Evolutionary conservation across 345 rosid genomes (phyloP).

Genomic region (Arabis alpina): DNA sequence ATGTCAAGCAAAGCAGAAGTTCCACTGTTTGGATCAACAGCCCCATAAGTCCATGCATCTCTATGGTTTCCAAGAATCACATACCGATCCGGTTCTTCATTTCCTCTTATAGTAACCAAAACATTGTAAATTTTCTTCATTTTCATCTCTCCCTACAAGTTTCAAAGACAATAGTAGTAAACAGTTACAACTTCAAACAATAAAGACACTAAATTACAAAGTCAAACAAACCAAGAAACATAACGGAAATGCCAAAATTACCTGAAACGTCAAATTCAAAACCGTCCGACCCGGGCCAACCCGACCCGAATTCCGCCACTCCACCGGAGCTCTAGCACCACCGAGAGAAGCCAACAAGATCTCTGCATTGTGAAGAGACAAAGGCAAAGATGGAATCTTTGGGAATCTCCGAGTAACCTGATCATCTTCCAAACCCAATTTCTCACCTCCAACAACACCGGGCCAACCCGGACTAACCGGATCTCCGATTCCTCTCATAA

Average conservation of each 20-base stretch:
- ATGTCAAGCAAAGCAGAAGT: conserved; percentile 94
- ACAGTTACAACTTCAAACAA: not conserved
- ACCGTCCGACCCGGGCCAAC: conserved; percentile 74
- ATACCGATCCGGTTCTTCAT: conserved; percentile 79
- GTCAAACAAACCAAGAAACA: conserved; percentile 1
- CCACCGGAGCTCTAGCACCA: conserved; percentile 60
- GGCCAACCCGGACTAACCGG: conserved; percentile 94
- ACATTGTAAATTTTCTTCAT: conserved; percentile 65
- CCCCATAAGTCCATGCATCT: conserved; percentile 99
- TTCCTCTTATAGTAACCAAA: conserved; percentile 71
- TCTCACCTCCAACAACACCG: conserved; percentile 73
- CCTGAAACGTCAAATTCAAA: conserved; percentile 85
- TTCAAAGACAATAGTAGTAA: not conserved
- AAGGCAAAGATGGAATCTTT: conserved; percentile 75
- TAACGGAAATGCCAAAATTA: conserved; percentile 38
- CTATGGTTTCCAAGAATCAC: conserved; percentile 90
- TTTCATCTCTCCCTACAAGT: conserved; percentile 73
- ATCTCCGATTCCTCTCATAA: conserved; percentile 94
- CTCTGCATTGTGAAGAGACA: conserved; percentile 70
- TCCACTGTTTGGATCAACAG: conserved; percentile 97
- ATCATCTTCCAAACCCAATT: conserved; percentile 59
- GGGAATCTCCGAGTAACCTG: conserved; percentile 68
- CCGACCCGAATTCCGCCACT: conserved; percentile 59
- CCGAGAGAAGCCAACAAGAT: conserved; percentile 64
- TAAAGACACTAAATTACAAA: conserved; percentile 15